Percentiles rank a stretch among this genome's conserved stretches.
These are phyloP conservation scores for Chaetothyriales sp. DNA, from an alignment of 2,329 filamentous ascomycete genomes.

Conservation along the genomic window DNA sequence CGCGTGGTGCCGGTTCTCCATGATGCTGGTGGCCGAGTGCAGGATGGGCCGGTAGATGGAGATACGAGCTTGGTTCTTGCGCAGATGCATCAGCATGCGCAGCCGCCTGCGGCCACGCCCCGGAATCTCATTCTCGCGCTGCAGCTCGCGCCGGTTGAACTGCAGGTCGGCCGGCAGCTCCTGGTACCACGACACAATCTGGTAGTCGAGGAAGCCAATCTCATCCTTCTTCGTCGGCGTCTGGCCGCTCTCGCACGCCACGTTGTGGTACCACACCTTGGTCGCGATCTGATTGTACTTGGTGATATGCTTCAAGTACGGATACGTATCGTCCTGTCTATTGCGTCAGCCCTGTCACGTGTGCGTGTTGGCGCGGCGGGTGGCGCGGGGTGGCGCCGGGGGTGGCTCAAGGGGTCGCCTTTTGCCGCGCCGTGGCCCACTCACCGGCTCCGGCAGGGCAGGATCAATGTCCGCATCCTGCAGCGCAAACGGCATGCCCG, in stretches of 20 bases:
- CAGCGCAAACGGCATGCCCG: conserved; percentile 71
- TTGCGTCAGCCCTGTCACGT: conserved; percentile 1
- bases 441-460: conserved; percentile 62
- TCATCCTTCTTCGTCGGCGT: conserved; percentile 54
- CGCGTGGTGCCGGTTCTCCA: conserved; percentile 59
- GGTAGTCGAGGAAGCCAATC: conserved; percentile 67
- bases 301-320: conserved; percentile 74
- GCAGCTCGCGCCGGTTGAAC: conserved; percentile 38
- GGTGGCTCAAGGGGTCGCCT: conserved; percentile 11
- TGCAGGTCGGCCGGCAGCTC: conserved; percentile 51
- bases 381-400: no score
- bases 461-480: conserved; percentile 78
- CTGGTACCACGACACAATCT: conserved; percentile 78
- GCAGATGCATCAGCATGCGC: conserved; percentile 70
- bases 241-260: conserved; percentile 52
- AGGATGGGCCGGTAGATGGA: conserved; percentile 78
- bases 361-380: no score
- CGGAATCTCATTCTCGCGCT: conserved; percentile 34
- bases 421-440: conserved; percentile 8
- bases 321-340: conserved; percentile 33
- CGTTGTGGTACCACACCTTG: conserved; percentile 72
- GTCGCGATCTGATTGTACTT: conserved; percentile 69
- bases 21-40: conserved; percentile 71
- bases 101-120: conserved; percentile 53
- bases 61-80: conserved; percentile 81